A percentile compares a stretch with the other conserved stretches of the same genome.
Conservation (phyloP, 2,329 filamentous ascomycete species). For the Colletotrichum echinochloae region DNA sequence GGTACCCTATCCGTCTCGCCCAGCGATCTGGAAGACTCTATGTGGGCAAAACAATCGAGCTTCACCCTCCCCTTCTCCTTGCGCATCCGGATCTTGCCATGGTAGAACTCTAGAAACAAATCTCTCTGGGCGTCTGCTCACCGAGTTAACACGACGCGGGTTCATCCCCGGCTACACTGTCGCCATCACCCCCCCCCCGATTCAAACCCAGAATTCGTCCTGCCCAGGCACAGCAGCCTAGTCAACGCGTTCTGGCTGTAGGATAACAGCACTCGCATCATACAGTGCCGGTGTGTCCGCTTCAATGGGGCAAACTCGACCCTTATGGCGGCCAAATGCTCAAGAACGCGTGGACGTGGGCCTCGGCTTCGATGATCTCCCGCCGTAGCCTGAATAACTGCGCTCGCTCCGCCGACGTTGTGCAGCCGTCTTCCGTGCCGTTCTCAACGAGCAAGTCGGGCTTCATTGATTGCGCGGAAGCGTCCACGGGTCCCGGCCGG, state of each 20-base stretch:
- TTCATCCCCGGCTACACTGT: neutral
- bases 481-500: conserved; percentile 20
- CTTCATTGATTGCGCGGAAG: conserved; percentile 24
- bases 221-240: neutral
- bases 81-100: conserved; percentile 16
- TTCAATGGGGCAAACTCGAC: conserved; percentile 19
- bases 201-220: conserved; percentile 14
- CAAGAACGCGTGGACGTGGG: conserved; percentile 25
- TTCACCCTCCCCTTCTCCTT: neutral
- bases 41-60: neutral
- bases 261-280: conserved; percentile 3
- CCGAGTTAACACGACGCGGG: conserved; percentile 12
- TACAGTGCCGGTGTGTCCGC: conserved; percentile 14
- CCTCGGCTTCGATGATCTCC: no score
- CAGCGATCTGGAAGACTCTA: neutral
- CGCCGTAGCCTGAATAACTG: no score
- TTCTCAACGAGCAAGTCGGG: conserved; percentile 13
- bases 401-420: no score
- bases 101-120: conserved; percentile 18
- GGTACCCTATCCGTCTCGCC: neutral
- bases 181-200: no score
- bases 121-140: conserved; percentile 20
- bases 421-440: neutral
- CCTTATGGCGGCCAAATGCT: conserved; percentile 6
- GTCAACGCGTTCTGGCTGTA: conserved; percentile 24